Base-by-base conservation (phyloP, 1,139 yeast genomes). In the Taphrina populina region DNA sequence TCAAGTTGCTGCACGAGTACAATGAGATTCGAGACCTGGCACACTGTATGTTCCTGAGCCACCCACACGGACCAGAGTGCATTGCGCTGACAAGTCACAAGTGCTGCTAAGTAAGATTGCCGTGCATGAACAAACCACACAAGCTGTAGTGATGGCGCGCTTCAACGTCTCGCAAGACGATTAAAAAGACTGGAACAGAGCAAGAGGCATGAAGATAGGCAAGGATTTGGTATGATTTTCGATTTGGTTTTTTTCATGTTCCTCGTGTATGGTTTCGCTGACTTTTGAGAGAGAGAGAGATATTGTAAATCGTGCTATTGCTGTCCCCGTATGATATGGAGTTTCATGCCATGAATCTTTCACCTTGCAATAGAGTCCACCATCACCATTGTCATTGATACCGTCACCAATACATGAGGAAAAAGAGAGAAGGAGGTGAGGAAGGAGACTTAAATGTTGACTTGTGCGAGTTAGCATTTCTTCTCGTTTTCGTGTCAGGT, bases 21-120 rank as follows among this genome's bases (percentile, higher is more conserved):
- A 74, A 78, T 61, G 81, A 77, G 57, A 66, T 78, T 52, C 74
- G 75, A 60, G 82, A 77, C 62, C 71, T 75, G 15, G 81, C 81
- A 0, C 44, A 41, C 19, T 20, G 54, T 49, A 26, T 4, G 23
- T 8, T n/a, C 2, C 5, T 13, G 26, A 21, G 8, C 10, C 23
- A 8, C 5, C 29, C n/a, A n/a, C n/a, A n/a, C n/a, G n/a, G n/a
- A n/a, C n/a, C n/a, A n/a, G n/a, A n/a, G 7, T 8, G 43, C 29
- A 8, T 2, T 23, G 29, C 19, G 15, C 36, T 30, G 20, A 30
- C 26, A 10, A 23, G n/a, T 1, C 36, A 32, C 4, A 76, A 62
- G 75, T 73, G 5, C 65, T 78, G 58, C 73, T 78, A 19, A 69
- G 75, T 20, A 68, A 75, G 70, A 76, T 78, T 49, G 80, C 81